phyloP scores from a whole-genome alignment of 345 rosid genomes.

The Sapria himalayana region DNA sequence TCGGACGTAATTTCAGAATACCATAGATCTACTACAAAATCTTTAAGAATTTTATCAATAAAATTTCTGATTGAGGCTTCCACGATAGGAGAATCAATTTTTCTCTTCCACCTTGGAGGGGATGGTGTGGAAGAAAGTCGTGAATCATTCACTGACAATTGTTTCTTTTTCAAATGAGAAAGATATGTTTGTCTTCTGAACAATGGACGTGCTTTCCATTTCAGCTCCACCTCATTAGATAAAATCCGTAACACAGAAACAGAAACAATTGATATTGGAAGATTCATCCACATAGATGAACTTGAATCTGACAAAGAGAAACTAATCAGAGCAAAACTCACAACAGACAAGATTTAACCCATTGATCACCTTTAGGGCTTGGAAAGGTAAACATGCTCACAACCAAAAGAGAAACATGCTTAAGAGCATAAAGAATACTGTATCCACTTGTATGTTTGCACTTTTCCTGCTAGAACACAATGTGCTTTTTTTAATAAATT shows the following conservation, averaged over 20 bases:
- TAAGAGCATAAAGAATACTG: too few relatives aligned
- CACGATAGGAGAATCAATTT: constrained; percentile 62
- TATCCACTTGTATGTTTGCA: too few relatives aligned
- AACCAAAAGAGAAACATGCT: too few relatives aligned
- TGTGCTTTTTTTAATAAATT: too few relatives aligned
- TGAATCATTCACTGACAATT: constrained; percentile 51
- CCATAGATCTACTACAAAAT: constrained; percentile 76
- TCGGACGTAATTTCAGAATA: constrained; percentile 83
- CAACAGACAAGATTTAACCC: too few relatives aligned
- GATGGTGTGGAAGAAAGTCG: constrained; percentile 37
- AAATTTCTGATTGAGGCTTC: constrained; percentile 59
- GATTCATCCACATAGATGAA: constrained; percentile 82
- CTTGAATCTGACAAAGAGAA: constrained; percentile 95
- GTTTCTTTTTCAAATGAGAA: constrained; percentile 49
- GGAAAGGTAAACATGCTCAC: too few relatives aligned
- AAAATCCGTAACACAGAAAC: constrained; percentile 31
- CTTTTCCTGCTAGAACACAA: too few relatives aligned
- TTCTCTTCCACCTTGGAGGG: constrained; percentile 52
- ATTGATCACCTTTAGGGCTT: too few relatives aligned
- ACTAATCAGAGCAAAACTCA: neutral
- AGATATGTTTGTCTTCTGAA: constrained; percentile 20
- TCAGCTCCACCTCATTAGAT: constrained; percentile 48
- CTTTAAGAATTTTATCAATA: constrained; percentile 64
- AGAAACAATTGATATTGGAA: constrained; percentile 56
- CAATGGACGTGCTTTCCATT: constrained; percentile 29